Evolutionary conservation across 805 yeast genomes (phyloP).

Genomic region (Jamesozyma gamospora): DNA sequence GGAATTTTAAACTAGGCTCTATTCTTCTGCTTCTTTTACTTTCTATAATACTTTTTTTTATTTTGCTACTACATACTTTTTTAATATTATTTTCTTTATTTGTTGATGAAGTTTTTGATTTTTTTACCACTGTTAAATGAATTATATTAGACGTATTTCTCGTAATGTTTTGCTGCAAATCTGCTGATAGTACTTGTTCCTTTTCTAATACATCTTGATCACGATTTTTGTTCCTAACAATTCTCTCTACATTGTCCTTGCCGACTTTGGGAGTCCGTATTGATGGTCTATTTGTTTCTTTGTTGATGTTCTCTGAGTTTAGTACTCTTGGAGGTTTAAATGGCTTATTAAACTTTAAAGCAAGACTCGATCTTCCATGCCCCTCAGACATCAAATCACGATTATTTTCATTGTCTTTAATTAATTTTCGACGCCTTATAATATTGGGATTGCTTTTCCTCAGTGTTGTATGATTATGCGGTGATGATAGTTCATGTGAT

Average conservation of each 20-base stretch:
- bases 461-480: not conserved
- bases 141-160: too few relatives aligned
- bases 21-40: too few relatives aligned
- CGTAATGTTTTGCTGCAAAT: too few relatives aligned
- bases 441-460: not conserved
- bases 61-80: too few relatives aligned
- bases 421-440: not conserved
- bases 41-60: too few relatives aligned
- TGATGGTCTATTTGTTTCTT: constrained; percentile 8
- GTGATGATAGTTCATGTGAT: not conserved
- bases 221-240: too few relatives aligned
- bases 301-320: not conserved
- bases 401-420: not conserved
- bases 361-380: constrained; percentile 7
- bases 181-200: too few relatives aligned
- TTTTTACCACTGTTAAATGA: too few relatives aligned
- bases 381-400: not conserved
- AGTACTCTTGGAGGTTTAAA: constrained; percentile 22
- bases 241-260: not conserved
- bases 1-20: too few relatives aligned
- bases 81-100: too few relatives aligned
- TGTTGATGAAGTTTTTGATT: too few relatives aligned
- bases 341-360: constrained; percentile 22
- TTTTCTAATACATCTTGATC: too few relatives aligned
- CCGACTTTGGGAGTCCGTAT: constrained; percentile 3